A percentile compares a stretch with the other conserved stretches of the same genome.
phyloP scores from a whole-genome alignment of 352 stramenopile species.

The Phytophthora melonis region DNA sequence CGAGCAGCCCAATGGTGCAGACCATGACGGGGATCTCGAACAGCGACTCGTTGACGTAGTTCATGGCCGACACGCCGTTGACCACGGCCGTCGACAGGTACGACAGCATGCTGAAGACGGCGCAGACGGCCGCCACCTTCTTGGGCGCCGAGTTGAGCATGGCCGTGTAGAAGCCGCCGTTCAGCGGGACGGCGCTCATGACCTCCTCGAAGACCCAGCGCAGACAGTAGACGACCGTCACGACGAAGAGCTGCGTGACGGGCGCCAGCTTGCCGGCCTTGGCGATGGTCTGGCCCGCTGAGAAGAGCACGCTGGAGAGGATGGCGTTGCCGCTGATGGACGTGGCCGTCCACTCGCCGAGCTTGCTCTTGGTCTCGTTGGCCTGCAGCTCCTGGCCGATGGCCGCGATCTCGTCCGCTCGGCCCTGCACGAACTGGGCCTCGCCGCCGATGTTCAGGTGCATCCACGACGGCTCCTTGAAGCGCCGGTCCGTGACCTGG shows the following conservation, averaged over 20 bases:
- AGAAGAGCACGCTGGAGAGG: conserved; percentile 87
- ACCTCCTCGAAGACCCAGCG: conserved; percentile 92
- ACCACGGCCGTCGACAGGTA: conserved; percentile 90
- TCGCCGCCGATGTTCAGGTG: conserved; percentile 73
- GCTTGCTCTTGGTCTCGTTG: conserved; percentile 39
- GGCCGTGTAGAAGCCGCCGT: conserved; percentile 93
- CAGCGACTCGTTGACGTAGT: conserved; percentile 82
- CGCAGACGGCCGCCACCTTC: conserved; percentile 82
- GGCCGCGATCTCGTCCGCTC: conserved; percentile 39
- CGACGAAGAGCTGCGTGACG: conserved; percentile 80
- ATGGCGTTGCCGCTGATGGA: conserved; percentile 94
- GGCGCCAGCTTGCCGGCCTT: conserved; percentile 85
- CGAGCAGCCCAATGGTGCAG: conserved; percentile 61
- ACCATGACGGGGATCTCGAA: conserved; percentile 59
- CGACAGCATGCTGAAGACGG: conserved; percentile 87
- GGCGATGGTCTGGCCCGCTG: conserved; percentile 51
- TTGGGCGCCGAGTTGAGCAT: conserved; percentile 93
- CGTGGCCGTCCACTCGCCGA: conserved; percentile 84
- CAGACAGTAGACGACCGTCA: conserved; percentile 65
- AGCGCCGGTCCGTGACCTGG: conserved; percentile 63
- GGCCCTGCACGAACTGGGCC: conserved; percentile 49
- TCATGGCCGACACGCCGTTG: conserved; percentile 73
- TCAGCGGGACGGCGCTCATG: conserved; percentile 90
- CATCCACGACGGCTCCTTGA: conserved; percentile 75
- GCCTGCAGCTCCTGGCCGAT: conserved; percentile 41